phyloP scores from a whole-genome alignment of 768 basidiomycete genomes.

The Lanmaoa rubissima region DNA sequence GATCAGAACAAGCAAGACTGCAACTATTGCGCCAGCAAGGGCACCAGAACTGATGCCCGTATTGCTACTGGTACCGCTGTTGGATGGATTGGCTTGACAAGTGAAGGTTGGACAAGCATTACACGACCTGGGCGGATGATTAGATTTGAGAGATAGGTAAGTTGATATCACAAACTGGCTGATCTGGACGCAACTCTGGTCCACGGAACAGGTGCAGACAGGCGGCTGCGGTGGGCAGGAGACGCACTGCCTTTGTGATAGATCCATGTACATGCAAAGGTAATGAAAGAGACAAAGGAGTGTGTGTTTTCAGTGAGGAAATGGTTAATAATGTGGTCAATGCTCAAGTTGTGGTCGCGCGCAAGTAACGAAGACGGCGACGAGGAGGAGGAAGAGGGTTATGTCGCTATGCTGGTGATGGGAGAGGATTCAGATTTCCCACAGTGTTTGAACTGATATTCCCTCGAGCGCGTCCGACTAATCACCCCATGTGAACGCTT shows the following conservation, averaged over 20 bases:
- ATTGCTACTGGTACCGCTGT: slow-evolving; percentile 25
- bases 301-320: slow-evolving; percentile 26
- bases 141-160: slow-evolving; percentile 2
- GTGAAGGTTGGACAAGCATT: slow-evolving; percentile 48
- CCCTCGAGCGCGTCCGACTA: no score
- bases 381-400: background rate
- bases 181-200: slow-evolving; percentile 59
- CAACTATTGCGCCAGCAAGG: slow-evolving; percentile 72
- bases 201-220: slow-evolving; percentile 52
- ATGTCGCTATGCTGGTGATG: slow-evolving; percentile 2
- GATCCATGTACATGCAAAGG: slow-evolving; percentile 33
- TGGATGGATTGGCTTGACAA: slow-evolving; percentile 43
- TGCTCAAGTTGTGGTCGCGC: slow-evolving; percentile 25
- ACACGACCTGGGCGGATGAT: slow-evolving; percentile 49
- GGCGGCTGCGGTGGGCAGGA: slow-evolving; percentile 47
- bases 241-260: slow-evolving; percentile 48
- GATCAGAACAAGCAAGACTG: slow-evolving; percentile 56
- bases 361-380: slow-evolving; percentile 14
- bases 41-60: slow-evolving; percentile 63
- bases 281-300: slow-evolving; percentile 33
- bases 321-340: slow-evolving; percentile 16
- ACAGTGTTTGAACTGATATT: background rate
- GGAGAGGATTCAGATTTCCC: background rate
- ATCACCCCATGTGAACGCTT: no score
- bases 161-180: slow-evolving; percentile 45